A percentile compares a stretch with the other conserved stretches of the same genome.
These are phyloP conservation scores for Arthrobotrys sphaeroides DNA, from an alignment of 2,329 filamentous ascomycete species.

Conservation along the genomic window DNA sequence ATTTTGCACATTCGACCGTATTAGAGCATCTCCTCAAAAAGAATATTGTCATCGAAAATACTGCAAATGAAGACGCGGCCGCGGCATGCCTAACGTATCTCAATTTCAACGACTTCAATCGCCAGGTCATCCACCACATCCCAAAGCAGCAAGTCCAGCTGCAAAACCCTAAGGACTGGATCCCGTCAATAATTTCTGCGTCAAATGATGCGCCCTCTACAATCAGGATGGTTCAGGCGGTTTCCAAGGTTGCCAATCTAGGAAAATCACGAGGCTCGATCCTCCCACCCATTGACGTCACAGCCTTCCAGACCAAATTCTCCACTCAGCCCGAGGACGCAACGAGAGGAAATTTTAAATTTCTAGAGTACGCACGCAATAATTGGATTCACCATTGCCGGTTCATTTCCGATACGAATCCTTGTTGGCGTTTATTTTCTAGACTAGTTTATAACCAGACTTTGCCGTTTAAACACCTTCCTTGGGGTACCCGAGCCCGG, in stretches of 20 bases:
- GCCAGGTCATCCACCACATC: neutral
- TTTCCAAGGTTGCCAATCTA: neutral
- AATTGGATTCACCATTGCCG: slow-evolving; percentile 3
- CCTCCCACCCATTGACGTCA: neutral
- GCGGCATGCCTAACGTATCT: slow-evolving; percentile 16
- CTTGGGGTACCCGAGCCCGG: no score
- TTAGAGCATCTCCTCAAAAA: neutral
- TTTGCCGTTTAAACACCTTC: neutral
- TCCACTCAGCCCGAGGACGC: neutral
- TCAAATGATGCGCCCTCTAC: neutral
- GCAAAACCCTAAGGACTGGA: neutral
- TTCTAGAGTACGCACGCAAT: neutral
- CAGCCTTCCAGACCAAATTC: neutral
- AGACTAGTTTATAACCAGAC: neutral
- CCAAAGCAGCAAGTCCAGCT: neutral
- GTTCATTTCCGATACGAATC: neutral
- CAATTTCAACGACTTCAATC: slow-evolving; percentile 8
- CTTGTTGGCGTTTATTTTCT: neutral
- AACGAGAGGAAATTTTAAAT: neutral
- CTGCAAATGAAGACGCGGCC: neutral
- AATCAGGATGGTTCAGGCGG: neutral
- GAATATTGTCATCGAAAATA: neutral
- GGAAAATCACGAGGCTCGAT: neutral
- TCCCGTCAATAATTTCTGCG: neutral
- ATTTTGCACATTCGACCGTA: slow-evolving; percentile 19